These are phyloP conservation scores for Metschnikowia arizonensis DNA, from an alignment of 805 yeast species.

Conservation along the genomic window DNA sequence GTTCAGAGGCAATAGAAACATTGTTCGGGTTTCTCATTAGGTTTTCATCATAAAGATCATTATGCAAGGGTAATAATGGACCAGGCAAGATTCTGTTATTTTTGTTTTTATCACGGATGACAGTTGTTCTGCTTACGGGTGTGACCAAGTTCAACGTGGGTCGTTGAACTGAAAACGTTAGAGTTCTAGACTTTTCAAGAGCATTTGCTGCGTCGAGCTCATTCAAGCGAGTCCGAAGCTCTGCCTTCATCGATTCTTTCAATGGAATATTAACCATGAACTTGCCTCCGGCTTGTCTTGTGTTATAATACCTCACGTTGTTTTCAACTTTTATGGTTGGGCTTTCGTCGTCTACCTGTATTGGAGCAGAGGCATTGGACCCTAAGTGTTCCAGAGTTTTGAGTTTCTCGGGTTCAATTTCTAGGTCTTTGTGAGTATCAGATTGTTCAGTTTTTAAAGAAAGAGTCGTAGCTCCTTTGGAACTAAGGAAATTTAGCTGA, in stretches of 20 bases:
- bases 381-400: not conserved
- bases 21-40: constrained; percentile 19
- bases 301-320: not conserved
- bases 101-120: constrained; percentile 26
- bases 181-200: not conserved
- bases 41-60: constrained; percentile 38
- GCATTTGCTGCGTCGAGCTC: constrained; percentile 5
- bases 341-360: not conserved
- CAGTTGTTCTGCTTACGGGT: constrained; percentile 27
- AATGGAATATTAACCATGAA: constrained; percentile 2
- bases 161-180: not conserved
- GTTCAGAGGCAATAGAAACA: constrained; percentile 21
- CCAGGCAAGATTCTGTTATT: constrained; percentile 36
- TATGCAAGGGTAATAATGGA: constrained; percentile 34
- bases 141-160: constrained; percentile 1
- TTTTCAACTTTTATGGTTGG: not conserved
- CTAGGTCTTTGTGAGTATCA: not conserved
- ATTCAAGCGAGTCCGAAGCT: constrained; percentile 1
- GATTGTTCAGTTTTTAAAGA: not conserved
- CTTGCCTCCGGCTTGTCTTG: not conserved
- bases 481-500: constrained; percentile 9
- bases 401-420: not conserved
- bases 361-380: not conserved
- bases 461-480: constrained; percentile 5
- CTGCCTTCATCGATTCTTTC: not conserved